Evolutionary conservation across 495 filamentous ascomycete genomes (phyloP).

Genomic region (Lasiosphaeria miniovina): DNA sequence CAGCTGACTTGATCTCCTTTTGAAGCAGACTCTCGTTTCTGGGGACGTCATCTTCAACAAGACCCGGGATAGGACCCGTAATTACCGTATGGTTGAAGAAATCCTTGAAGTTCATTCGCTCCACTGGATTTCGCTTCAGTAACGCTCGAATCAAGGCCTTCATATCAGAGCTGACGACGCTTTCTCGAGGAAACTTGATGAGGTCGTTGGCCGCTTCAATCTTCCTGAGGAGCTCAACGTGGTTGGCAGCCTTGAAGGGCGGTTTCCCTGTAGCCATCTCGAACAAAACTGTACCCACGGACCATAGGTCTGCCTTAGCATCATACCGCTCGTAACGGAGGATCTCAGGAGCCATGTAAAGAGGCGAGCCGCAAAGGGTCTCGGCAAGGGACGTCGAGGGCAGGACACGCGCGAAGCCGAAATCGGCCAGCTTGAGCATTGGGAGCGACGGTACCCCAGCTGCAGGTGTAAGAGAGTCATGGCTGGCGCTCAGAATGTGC

Average conservation of each 20-base stretch:
- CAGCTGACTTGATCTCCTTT: constrained; percentile 24
- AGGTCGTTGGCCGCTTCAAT: constrained; percentile 83
- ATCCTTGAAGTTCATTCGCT: constrained; percentile 75
- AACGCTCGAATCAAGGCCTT: constrained; percentile 78
- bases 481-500: constrained; percentile 59
- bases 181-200: constrained; percentile 77
- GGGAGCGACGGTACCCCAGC: constrained; percentile 84
- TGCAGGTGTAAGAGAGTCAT: constrained; percentile 72
- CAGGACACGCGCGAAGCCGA: constrained; percentile 90
- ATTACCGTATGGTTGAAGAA: constrained; percentile 78
- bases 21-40: constrained; percentile 28
- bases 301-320: constrained; percentile 96
- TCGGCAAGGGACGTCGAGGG: constrained; percentile 88
- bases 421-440: constrained; percentile 96
- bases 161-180: constrained; percentile 67
- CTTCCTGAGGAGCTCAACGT: constrained; percentile 86
- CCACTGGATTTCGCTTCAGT: constrained; percentile 78
- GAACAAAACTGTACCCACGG: constrained; percentile 88
- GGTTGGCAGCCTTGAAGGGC: constrained; percentile 88
- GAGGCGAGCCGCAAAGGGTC: constrained; percentile 93
- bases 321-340: constrained; percentile 96
- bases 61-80: constrained; percentile 73
- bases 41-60: constrained; percentile 72
- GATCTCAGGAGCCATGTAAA: constrained; percentile 99
- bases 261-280: constrained; percentile 92